Evolutionary conservation across 2,329 filamentous ascomycete species (phyloP).

Genomic region (Epichloe glyceriae): DNA sequence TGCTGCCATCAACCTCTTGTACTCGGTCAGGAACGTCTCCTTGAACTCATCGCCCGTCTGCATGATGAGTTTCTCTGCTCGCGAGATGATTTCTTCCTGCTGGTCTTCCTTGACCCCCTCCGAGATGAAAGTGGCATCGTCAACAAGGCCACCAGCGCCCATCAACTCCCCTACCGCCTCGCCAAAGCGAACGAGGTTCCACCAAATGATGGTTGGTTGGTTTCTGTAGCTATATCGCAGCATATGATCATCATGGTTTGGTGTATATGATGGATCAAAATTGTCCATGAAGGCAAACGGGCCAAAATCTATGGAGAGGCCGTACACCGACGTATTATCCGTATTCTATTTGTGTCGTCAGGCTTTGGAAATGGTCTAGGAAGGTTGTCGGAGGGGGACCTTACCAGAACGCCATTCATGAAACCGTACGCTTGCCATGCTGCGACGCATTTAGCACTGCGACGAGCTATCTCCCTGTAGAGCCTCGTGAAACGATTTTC

Average conservation of each 20-base stretch:
- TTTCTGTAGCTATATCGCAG: constrained; percentile 86
- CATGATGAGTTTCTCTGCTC: constrained; percentile 74
- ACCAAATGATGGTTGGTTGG: constrained; percentile 95
- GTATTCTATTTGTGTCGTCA: constrained; percentile 48
- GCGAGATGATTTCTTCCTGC: constrained; percentile 55
- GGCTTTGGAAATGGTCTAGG: constrained; percentile 1
- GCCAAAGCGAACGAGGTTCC: constrained; percentile 87
- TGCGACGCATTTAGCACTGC: constrained; percentile 80
- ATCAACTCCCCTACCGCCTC: constrained; percentile 82
- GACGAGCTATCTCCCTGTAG: constrained; percentile 74
- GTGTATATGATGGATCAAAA: constrained; percentile 88
- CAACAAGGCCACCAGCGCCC: constrained; percentile 59
- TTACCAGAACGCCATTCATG: constrained; percentile 79
- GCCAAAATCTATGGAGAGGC: constrained; percentile 85
- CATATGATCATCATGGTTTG: constrained; percentile 87
- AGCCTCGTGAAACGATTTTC: constrained; percentile 82
- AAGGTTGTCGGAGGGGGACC: constrained; percentile 1
- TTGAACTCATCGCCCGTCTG: constrained; percentile 79
- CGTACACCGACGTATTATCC: constrained; percentile 87
- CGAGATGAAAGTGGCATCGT: constrained; percentile 56
- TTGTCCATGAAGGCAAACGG: constrained; percentile 97
- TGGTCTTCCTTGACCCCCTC: constrained; percentile 55
- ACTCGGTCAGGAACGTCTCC: constrained; percentile 74
- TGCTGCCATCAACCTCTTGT: constrained; percentile 70
- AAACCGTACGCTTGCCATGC: constrained; percentile 98